Evolutionary conservation across 129 eudicot species (phyloP).

Genomic region (Sambucus nigra): DNA sequence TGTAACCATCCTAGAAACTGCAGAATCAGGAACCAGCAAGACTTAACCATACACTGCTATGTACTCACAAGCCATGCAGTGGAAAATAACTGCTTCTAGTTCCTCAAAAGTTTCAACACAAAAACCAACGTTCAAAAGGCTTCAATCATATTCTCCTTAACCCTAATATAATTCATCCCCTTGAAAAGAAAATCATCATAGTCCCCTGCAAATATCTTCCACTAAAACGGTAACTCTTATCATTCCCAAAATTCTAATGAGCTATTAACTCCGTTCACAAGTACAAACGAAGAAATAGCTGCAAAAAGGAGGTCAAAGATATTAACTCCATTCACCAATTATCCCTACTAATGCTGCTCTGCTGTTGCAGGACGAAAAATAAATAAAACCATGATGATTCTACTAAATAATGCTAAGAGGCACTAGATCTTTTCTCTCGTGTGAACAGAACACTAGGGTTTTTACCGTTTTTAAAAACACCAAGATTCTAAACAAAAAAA

Average conservation of each 20-base stretch:
- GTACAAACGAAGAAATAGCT: neutral
- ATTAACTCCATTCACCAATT: neutral
- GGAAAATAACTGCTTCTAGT: neutral
- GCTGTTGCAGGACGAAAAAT: neutral
- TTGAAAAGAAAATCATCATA: neutral
- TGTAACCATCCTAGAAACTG: neutral
- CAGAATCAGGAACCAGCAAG: neutral
- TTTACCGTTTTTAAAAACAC: neutral
- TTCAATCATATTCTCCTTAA: conserved; percentile 6
- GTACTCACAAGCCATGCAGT: too few species aligned
- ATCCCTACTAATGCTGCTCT: neutral
- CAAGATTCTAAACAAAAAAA: conserved; percentile 5
- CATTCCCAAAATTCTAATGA: neutral
- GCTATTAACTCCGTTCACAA: conserved; percentile 1
- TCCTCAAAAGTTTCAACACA: conserved; percentile 1
- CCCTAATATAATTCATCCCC: too few species aligned
- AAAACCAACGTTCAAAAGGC: conserved; percentile 6
- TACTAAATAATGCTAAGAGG: neutral
- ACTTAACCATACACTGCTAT: too few species aligned
- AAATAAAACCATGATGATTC: conserved; percentile 10
- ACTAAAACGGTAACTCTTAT: neutral
- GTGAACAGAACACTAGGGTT: neutral
- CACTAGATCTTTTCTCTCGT: neutral
- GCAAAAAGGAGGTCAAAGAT: neutral
- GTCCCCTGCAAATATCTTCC: neutral